These are phyloP conservation scores for Emergomyces africanus DNA, from an alignment of 2,329 filamentous ascomycete genomes.

Conservation along the genomic window DNA sequence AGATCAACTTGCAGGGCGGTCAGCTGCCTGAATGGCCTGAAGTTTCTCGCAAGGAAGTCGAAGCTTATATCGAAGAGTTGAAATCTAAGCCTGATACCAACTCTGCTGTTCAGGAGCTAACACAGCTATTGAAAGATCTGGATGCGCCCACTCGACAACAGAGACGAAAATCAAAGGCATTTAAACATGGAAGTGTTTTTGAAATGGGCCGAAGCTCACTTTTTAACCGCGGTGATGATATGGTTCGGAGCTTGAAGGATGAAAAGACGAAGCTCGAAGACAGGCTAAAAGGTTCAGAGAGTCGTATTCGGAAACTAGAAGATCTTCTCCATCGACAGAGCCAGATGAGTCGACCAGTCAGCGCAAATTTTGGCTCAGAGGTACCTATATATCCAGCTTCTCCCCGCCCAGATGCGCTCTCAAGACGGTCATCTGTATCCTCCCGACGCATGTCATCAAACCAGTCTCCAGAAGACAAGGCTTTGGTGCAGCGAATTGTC, in stretches of 20 bases:
- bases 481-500: constrained; percentile 48
- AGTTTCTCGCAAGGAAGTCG: constrained; percentile 62
- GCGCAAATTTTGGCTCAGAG: constrained; percentile 36
- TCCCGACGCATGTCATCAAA: constrained; percentile 50
- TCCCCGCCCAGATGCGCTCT: constrained; percentile 30
- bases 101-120: constrained; percentile 56
- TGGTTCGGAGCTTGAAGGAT: constrained; percentile 62
- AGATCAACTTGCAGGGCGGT: constrained; percentile 64
- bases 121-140: constrained; percentile 65
- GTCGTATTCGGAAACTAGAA: constrained; percentile 79
- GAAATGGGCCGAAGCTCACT: constrained; percentile 84
- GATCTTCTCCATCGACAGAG: constrained; percentile 80
- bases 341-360: constrained; percentile 41
- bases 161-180: constrained; percentile 74
- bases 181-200: constrained; percentile 92
- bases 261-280: constrained; percentile 66
- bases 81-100: constrained; percentile 53
- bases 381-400: constrained; percentile 30
- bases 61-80: constrained; percentile 57
- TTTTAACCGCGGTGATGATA: constrained; percentile 73
- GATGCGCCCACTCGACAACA: constrained; percentile 75
- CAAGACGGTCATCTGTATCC: constrained; percentile 47
- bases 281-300: constrained; percentile 70
- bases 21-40: constrained; percentile 71
- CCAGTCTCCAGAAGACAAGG: constrained; percentile 47